Conservation (phyloP, 2,329 filamentous ascomycete species). For the Magnaporthales sp. region DNA sequence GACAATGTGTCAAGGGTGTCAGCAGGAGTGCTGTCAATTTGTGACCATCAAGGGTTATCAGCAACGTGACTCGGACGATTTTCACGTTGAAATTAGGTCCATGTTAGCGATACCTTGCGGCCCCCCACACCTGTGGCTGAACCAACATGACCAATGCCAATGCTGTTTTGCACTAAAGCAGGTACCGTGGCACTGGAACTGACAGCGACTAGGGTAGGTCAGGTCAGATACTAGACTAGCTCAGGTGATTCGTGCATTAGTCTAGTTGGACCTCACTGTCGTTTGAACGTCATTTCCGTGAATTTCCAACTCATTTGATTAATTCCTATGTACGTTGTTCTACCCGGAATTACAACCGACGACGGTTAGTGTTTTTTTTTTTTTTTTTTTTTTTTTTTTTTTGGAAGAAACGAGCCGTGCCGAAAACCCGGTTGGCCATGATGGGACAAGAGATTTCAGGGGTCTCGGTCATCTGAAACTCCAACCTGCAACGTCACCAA, state of each 20-base stretch:
- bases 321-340: no score
- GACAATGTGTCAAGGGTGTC: not conserved
- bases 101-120: not conserved
- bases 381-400: no score
- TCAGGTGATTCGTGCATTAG: no score
- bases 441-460: not conserved
- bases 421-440: not conserved
- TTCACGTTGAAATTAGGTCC: not conserved
- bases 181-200: not conserved
- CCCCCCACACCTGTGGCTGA: not conserved
- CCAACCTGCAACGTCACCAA: not conserved
- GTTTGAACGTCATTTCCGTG: not conserved
- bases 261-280: no score
- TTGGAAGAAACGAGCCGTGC: not conserved
- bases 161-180: not conserved
- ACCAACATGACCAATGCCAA: not conserved
- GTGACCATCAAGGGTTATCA: not conserved
- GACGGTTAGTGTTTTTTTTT: not conserved
- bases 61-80: not conserved
- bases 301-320: not conserved
- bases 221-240: no score
- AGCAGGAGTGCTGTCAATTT: not conserved
- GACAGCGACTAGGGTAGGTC: not conserved
- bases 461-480: not conserved
- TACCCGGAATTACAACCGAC: not conserved